phyloP scores from a whole-genome alignment of 2,329 filamentous ascomycete species.

The Mycogone perniciosa region DNA sequence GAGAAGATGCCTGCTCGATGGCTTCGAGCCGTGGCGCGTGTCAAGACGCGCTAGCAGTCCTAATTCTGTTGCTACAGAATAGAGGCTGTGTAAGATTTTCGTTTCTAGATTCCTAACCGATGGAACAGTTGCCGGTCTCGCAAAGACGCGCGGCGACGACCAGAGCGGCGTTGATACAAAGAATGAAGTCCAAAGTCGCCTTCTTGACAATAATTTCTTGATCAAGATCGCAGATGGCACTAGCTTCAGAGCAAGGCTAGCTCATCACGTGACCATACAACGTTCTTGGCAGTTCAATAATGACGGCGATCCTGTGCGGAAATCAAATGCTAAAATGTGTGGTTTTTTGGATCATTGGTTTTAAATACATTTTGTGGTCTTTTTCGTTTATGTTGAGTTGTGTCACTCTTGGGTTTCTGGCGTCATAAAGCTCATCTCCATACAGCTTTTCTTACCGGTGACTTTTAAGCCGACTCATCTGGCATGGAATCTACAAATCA shows the following conservation, averaged over 20 bases:
- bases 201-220: constrained; percentile 32
- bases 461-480: too few species aligned
- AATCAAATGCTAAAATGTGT: too few species aligned
- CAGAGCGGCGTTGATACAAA: constrained; percentile 23
- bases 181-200: constrained; percentile 18
- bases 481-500: too few species aligned
- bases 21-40: constrained; percentile 32
- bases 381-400: too few species aligned
- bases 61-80: constrained; percentile 5
- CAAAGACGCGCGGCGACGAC: constrained; percentile 24
- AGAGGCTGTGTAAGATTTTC: constrained; percentile 1
- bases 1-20: constrained; percentile 22
- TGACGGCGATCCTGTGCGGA: background rate
- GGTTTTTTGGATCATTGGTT: too few species aligned
- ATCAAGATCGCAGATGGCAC: constrained; percentile 16
- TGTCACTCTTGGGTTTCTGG: too few species aligned
- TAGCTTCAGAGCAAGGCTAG: constrained; percentile 9
- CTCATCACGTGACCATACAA: constrained; percentile 20
- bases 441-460: too few species aligned
- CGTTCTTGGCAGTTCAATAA: background rate
- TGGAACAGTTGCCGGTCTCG: constrained; percentile 23
- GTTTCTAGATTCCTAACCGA: constrained; percentile 13
- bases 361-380: too few species aligned
- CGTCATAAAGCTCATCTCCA: too few species aligned
- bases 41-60: constrained; percentile 25